A percentile compares a stretch with the other conserved stretches of the same genome.
phyloP scores from a whole-genome alignment of 139 green algal genomes.

The Raphidocelis subcapitata region DNA sequence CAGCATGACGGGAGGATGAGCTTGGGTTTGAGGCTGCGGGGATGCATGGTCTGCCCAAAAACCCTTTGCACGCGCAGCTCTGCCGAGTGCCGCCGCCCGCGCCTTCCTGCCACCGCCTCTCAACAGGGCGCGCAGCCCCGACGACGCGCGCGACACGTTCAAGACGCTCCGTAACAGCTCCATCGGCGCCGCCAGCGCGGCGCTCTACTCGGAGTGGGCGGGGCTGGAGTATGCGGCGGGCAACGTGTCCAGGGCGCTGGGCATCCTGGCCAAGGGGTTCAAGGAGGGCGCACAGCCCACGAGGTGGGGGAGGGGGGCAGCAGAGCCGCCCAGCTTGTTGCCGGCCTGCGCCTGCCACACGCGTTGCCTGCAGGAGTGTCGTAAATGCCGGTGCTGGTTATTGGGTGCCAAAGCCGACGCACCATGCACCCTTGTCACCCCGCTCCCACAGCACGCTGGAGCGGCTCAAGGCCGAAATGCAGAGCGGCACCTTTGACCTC shows the following conservation, averaged over 20 bases:
- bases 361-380: too few species aligned
- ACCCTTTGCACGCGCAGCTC: not conserved
- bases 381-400: not conserved
- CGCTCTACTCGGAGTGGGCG: slow-evolving; percentile 80
- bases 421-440: too few species aligned
- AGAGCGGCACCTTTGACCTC: slow-evolving; percentile 30
- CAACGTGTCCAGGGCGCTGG: slow-evolving; percentile 53
- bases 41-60: not conserved
- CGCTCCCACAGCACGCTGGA: slow-evolving; percentile 45
- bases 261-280: slow-evolving; percentile 62
- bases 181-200: slow-evolving; percentile 52
- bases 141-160: slow-evolving; percentile 85
- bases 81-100: not conserved
- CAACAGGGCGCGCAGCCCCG: slow-evolving; percentile 25
- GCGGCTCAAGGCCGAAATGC: slow-evolving; percentile 39
- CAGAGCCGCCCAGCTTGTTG: too few species aligned
- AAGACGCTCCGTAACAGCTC: slow-evolving; percentile 82
- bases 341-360: too few species aligned
- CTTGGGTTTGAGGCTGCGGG: not conserved
- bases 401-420: too few species aligned
- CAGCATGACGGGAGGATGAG: not conserved
- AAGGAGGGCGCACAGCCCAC: slow-evolving; percentile 52
- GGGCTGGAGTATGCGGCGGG: slow-evolving; percentile 62
- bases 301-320: slow-evolving; percentile 22
- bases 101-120: not conserved